Base-by-base conservation (phyloP, 169 alveolate genomes). In the Plasmodium gonderi region DNA sequence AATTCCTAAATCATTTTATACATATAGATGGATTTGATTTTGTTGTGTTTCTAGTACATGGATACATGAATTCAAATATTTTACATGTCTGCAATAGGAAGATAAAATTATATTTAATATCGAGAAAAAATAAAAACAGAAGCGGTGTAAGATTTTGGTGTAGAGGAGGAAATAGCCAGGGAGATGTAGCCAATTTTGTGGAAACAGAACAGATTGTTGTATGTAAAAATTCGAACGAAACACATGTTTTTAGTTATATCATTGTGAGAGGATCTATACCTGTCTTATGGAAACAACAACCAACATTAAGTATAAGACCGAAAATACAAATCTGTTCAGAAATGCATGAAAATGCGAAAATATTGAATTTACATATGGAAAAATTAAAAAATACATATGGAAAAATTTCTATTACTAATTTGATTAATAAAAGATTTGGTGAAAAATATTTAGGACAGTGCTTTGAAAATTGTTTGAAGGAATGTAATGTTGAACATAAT, bases 221-320 rank as follows among this genome's bases (percentile, higher is more conserved):
- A 42, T 95, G 95, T 85, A 94, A 94, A 64, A 91, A 95, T 67
- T 33, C 81, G 68, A 93, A 69, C 77, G 79, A 60, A 31, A 76
- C 95, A 80, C 81, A 83, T 76, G 94, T 97, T 47, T 97, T 95
- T 94, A 95, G 97, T 11, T 97, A 97, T 72, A 95, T 97, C 9
- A n/a, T 91, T 64, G 67, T 54, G 20, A 96, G 99, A 82, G 99
- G 99, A 54, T 97, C 99, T 36, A 98, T 98, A 23, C 99, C 99
- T 9, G 92, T 98, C 36, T 97, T 98, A 91, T 99, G 99, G 99
- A 97, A 97, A 64, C 99, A 98, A 40, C 47, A 76, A 45, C 93
- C 93, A 60, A 77, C 89, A 12, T 79, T 87, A 45, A 74, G 80
- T 23, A 2, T 87, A 36, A 87, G 93, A 44, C 93, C 93, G 4